Evolutionary conservation across 495 filamentous ascomycete species (phyloP), one percentile per base, ranked within the genome.

Genomic region (Pseudevernia furfuracea): DNA sequence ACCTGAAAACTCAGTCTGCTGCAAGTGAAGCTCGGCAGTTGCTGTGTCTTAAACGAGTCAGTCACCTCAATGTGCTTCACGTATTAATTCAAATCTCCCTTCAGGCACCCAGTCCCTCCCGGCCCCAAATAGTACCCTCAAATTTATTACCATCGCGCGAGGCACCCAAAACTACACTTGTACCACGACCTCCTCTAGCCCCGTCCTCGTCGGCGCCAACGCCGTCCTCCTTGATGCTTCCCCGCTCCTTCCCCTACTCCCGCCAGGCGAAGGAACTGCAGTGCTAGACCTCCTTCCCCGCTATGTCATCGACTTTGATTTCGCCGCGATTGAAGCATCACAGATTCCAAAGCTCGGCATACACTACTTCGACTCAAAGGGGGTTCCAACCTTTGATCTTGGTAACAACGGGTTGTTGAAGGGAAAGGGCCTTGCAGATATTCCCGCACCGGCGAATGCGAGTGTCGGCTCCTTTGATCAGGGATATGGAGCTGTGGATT

Each of bases 121-220:
- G 10, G 39, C 68, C 0, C 84, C 85, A 6, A 72, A 74, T 15
- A 66, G 84, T 43, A 74, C 71, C 17, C 78, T 91, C 61, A 82
- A 84, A 73, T 81, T 83, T 71, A 79, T 91, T 67, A 83, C 80
- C 60, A 64, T 91, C 60, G 89, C 88, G 67, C 85, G 85, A 39
- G 89, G 89, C 60, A 85, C 87, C 66, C 89, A 92, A 69, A 92
- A 92, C 78, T 92, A 92, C 77, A 87, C 83, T 34, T 92, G 89
- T 72, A 61, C 68, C 19, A 61, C 68, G n/a, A 69, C 74, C 56
- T 68, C 72, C 8, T 63, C 70, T 23, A 52, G 66, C 19, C 74
- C 82, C 6, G 63, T 67, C 2, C 72, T 82, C 34, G 71, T 74
- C 44, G 89, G 89, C 32, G 88, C 88, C 34, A 75, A 85, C 23